A percentile compares a stretch with the other conserved stretches of the same genome.
phyloP scores from a whole-genome alignment of 768 basidiomycete genomes.

The Chalciporus pseudorubinellus region DNA sequence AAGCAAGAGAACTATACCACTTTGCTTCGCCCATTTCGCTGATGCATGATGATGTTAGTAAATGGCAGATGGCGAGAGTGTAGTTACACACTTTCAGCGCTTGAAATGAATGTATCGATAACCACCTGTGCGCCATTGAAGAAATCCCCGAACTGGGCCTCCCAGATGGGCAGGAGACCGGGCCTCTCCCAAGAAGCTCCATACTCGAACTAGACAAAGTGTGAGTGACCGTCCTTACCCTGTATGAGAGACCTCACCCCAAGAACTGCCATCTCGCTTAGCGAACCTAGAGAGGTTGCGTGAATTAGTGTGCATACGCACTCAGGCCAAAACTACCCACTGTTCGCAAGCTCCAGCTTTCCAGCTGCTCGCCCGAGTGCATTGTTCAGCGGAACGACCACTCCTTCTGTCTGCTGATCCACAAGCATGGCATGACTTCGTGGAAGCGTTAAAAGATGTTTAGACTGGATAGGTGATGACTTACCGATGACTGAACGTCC shows the following conservation, averaged over 20 bases:
- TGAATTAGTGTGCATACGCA: not conserved
- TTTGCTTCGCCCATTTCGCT: constrained; percentile 95
- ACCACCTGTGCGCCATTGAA: constrained; percentile 88
- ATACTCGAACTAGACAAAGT: constrained; percentile 73
- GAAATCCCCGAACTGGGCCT: constrained; percentile 95
- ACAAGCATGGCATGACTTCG: constrained; percentile 86
- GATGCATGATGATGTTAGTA: not conserved
- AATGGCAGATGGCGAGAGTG: too few species aligned
- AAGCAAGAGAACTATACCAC: constrained; percentile 79
- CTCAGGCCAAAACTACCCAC: constrained; percentile 40
- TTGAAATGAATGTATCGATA: constrained; percentile 86
- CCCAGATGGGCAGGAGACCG: constrained; percentile 82
- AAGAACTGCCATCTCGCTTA: constrained; percentile 88
- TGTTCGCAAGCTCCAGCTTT: constrained; percentile 84
- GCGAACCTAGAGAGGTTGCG: constrained; percentile 51
- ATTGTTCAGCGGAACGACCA: constrained; percentile 80
- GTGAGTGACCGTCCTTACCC: not conserved
- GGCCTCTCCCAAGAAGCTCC: constrained; percentile 89
- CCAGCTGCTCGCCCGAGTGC: constrained; percentile 51
- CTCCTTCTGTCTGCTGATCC: constrained; percentile 78
- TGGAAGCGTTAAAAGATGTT: not conserved
- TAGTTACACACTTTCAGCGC: constrained; percentile 66
- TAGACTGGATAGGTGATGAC: not conserved
- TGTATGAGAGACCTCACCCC: constrained; percentile 50
- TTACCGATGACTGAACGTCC: constrained; percentile 81